phyloP scores from a whole-genome alignment of 2,329 filamentous ascomycete species.

The Orbilia brochopaga region DNA sequence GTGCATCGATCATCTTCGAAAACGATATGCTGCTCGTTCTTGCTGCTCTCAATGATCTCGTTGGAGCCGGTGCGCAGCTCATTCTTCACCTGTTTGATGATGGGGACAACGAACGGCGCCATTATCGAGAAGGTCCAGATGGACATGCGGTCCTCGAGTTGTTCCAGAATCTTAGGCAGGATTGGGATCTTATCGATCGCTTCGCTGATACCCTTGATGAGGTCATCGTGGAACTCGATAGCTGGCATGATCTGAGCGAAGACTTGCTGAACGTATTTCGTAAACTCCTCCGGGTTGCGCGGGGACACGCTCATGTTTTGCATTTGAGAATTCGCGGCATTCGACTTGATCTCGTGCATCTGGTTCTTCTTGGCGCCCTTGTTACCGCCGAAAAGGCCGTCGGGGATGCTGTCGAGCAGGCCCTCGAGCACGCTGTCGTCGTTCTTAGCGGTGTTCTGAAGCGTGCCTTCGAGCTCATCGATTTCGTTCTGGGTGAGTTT shows the following conservation, averaged over 20 bases:
- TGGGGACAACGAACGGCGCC: conserved; percentile 83
- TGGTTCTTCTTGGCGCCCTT: conserved; percentile 72
- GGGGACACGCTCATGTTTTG: conserved; percentile 76
- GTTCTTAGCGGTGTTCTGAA: conserved; percentile 64
- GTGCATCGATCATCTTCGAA: conserved; percentile 77
- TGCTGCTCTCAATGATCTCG: conserved; percentile 83
- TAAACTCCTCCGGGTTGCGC: conserved; percentile 82
- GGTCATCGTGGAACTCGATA: conserved; percentile 86
- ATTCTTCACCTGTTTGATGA: conserved; percentile 83
- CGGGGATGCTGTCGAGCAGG: conserved; percentile 80
- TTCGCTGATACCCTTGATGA: conserved; percentile 78
- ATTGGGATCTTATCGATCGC: conserved; percentile 85
- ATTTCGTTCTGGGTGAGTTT: conserved; percentile 92
- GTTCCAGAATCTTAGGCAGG: conserved; percentile 81
- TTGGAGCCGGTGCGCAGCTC: conserved; percentile 85
- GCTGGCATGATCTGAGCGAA: conserved; percentile 84
- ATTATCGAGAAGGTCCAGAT: conserved; percentile 90
- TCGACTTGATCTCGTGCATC: conserved; percentile 65
- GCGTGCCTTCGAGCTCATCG: conserved; percentile 82
- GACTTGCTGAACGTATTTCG: conserved; percentile 74
- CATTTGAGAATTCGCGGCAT: conserved; percentile 75
- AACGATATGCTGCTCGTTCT: conserved; percentile 76
- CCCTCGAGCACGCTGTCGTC: conserved; percentile 70
- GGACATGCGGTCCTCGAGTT: conserved; percentile 84
- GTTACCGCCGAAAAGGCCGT: conserved; percentile 76